Evolutionary conservation across 2,329 filamentous ascomycete species (phyloP), one percentile per base, ranked within the genome.

Genomic region (Lojkania enalia): DNA sequence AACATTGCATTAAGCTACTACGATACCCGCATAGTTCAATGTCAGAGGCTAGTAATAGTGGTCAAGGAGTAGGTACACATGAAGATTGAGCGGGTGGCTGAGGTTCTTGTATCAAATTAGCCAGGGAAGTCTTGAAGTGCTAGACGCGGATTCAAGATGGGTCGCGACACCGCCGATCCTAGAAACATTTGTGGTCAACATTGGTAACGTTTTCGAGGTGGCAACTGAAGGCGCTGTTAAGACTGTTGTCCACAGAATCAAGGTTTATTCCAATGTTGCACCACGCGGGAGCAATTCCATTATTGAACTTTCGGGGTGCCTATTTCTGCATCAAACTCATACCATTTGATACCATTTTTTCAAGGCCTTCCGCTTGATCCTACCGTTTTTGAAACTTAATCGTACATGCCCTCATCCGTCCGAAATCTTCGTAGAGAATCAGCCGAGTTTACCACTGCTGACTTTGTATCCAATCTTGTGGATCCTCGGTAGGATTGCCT

Each of bases 41-140:
- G 0, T 54, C 66, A 18, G 2, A 37, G 42, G 12, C 23, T 0
- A 47, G 54, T 7, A 32, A 43, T 1, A 39, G 29, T 12, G 36
- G 55, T 2, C 80, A 84, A 63, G 81, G 81, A 1, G 80, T 84
- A 1, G 82, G 81, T 0, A 77, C 82, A 1, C 81, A 84, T 65
- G 84, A 84, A 55, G 80, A 83, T 59, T 83, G 77, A 83, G 80
- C 0, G 81, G 81, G 3, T 84, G 80, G 80, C 81, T 82, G 70
- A 85, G 82, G 0, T 84, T 85, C 49, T 73, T 85, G 3, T 74
- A 82, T 1, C 83, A 85, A 59, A 78, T 81, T 5, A 80, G 77
- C 0, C 75, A 79, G 3, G 66, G 72, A 29, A 76, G 79, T 0
- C 66, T 82, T 0, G 76, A 82, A 54, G 77, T 76, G 0, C 71